Evolutionary conservation across 306 rosid species (phyloP).

Genomic region (Begonia loranthoides): DNA sequence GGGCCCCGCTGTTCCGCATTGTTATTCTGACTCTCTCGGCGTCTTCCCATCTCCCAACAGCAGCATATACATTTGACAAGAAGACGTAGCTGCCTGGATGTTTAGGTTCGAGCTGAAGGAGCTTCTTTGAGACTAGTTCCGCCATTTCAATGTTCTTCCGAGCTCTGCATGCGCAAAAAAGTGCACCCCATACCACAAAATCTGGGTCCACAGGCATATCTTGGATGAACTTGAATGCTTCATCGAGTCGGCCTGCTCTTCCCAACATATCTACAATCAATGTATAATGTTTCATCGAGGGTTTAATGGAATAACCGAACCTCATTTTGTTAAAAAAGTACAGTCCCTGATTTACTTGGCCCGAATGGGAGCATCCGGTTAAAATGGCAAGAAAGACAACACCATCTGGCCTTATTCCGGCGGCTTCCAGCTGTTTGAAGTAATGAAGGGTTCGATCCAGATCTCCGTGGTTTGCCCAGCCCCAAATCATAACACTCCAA

Average conservation of each 20-base stretch:
- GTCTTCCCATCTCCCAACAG: conserved; percentile 18
- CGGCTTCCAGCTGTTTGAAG: conserved; percentile 7
- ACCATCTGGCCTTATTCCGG: conserved; percentile 11
- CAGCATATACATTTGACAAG: conserved; percentile 12
- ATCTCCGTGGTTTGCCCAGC: conserved; percentile 13
- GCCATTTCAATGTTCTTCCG: conserved; percentile 14
- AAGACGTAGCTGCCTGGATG: conserved; percentile 13
- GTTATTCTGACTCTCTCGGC: conserved; percentile 12
- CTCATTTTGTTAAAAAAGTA: conserved; percentile 11
- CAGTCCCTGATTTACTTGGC: conserved; percentile 8
- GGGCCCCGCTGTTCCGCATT: conserved; percentile 6
- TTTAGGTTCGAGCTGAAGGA: conserved; percentile 12
- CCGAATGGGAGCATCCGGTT: conserved; percentile 12
- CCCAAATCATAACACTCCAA: conserved; percentile 18
- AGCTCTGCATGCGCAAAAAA: conserved; percentile 17
- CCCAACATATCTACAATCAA: conserved; percentile 14
- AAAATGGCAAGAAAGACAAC: conserved; percentile 16
- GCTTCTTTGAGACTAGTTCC: conserved; percentile 13
- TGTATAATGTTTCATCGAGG: conserved; percentile 16
- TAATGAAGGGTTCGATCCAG: conserved; percentile 6
- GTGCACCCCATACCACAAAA: conserved; percentile 15
- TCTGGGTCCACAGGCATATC: conserved; percentile 9
- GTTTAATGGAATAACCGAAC: conserved; percentile 3
- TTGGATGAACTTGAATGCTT: conserved; percentile 11
- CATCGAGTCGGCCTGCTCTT: conserved; percentile 12